Evolutionary conservation across 352 stramenopile species (phyloP), one percentile per base, ranked within the genome.

Genomic region (Thraustochytrium sp.): DNA sequence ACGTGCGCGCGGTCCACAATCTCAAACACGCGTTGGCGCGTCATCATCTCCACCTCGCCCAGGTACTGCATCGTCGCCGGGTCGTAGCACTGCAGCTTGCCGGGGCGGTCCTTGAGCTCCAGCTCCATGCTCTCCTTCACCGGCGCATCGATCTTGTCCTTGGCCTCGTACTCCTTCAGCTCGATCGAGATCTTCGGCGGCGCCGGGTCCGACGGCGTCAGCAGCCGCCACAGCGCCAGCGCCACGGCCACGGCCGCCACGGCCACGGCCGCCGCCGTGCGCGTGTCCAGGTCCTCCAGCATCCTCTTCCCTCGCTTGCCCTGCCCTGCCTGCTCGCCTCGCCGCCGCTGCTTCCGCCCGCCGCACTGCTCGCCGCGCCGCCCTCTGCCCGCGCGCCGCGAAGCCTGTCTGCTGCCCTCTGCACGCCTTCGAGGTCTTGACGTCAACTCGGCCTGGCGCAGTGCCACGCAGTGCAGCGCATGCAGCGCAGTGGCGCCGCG

Each of bases 21-120:
- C 34, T 89, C 86, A 34, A 89, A 63, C 0, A 96, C 91, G 82
- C 93, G 82, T 23, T 87, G 77, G 21, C 87, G 64, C 4, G 85
- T 87, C 85, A 93, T 93, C 73, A 89, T 91, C 37, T 87, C 82
- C 4, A 94, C 89, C 29, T 90, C 84, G 40, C 92, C 92, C 3
- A 96, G 85, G 40, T 68, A 46, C 61, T 84, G 44, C 49, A 82
- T 68, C 13, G 76, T 83, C 38, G 65, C 65, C 34, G 76, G 76
- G 51, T 82, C 65, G 42, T 84, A 84, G 76, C 76, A 84, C 53
- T 84, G 61, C 29, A 84, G 65, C 61, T 83, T 84, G 42, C 76
- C 65, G 9, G 76, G 74, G 37, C 74, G 65, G 53, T 82, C 74
- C 49, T 40, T 16, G 40, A 68, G 31, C 49, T 46, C 53, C 29